A percentile compares a stretch with the other conserved stretches of the same genome.
Conservation (phyloP, 2,329 filamentous ascomycete species). For the Penicillium sp. region DNA sequence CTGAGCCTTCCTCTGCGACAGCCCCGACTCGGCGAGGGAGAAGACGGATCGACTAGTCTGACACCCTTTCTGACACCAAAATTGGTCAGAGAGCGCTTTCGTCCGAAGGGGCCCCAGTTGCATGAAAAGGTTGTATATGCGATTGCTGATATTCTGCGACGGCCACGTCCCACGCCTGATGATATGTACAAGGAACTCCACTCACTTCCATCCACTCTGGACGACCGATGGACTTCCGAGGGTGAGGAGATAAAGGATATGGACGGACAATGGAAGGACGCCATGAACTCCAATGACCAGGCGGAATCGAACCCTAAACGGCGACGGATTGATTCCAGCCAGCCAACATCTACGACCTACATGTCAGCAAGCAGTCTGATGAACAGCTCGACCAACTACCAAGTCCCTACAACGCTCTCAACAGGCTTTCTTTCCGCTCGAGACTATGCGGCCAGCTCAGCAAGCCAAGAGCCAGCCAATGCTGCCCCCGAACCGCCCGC, state of each 20-base stretch:
- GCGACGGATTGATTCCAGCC: constrained; percentile 25
- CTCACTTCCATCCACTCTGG: constrained; percentile 49
- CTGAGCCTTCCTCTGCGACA: constrained; percentile 72
- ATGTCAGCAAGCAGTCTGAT: constrained; percentile 52
- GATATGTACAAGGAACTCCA: constrained; percentile 49
- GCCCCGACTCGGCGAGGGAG: constrained; percentile 47
- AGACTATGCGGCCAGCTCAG: constrained; percentile 43
- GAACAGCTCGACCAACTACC: constrained; percentile 45
- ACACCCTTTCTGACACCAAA: constrained; percentile 65
- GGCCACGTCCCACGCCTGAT: constrained; percentile 54
- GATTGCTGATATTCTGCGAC: constrained; percentile 65
- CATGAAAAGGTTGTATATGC: constrained; percentile 57
- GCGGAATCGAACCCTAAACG: constrained; percentile 27
- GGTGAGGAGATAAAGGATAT: constrained; percentile 47
- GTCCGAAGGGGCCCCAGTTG: constrained; percentile 64
- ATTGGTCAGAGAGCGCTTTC: constrained; percentile 50
- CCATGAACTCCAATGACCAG: constrained; percentile 11
- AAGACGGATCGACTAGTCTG: constrained; percentile 56
- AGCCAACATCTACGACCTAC: constrained; percentile 27
- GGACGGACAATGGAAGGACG: constrained; percentile 37
- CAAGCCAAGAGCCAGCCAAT: constrained; percentile 24
- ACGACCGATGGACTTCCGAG: constrained; percentile 63
- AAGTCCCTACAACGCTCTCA: constrained; percentile 38
- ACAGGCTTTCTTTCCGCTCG: constrained; percentile 60
- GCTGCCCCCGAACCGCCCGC: constrained; percentile 6